phyloP scores from a whole-genome alignment of 1,284 basidiomycete species.

The Melampsora larici-populina region DNA sequence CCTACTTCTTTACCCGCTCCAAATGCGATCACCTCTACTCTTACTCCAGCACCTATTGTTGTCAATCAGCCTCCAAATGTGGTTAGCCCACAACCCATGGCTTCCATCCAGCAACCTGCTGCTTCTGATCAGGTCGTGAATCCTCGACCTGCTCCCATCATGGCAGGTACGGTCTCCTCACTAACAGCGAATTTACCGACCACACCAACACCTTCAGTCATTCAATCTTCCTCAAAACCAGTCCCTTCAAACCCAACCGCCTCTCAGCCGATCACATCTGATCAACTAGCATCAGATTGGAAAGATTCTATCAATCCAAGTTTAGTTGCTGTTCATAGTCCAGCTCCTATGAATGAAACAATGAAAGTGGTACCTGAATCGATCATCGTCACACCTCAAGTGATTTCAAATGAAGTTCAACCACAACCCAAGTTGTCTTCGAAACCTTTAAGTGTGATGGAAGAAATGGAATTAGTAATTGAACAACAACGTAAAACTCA shows the following conservation, averaged over 20 bases:
- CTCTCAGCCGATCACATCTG: background rate
- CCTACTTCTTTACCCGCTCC: background rate
- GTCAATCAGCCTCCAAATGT: background rate
- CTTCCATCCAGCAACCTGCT: background rate
- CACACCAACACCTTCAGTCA: background rate
- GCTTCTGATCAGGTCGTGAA: background rate
- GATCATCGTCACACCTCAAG: no score
- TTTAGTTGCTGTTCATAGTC: background rate
- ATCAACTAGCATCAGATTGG: background rate
- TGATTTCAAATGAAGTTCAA: background rate
- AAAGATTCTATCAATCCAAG: conserved; percentile 7
- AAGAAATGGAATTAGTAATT: background rate
- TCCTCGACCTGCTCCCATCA: no score
- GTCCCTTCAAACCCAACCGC: background rate
- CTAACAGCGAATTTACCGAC: no score
- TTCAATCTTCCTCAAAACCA: background rate
- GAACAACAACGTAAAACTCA: background rate
- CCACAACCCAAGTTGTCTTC: background rate
- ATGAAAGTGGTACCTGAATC: no score
- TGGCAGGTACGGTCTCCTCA: no score
- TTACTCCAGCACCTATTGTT: background rate
- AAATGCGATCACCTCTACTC: no score
- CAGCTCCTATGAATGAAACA: no score
- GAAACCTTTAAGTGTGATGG: background rate
- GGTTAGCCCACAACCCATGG: background rate